Base-by-base conservation (phyloP, 305 asterid genomes). In the Plantago lanceolata region DNA sequence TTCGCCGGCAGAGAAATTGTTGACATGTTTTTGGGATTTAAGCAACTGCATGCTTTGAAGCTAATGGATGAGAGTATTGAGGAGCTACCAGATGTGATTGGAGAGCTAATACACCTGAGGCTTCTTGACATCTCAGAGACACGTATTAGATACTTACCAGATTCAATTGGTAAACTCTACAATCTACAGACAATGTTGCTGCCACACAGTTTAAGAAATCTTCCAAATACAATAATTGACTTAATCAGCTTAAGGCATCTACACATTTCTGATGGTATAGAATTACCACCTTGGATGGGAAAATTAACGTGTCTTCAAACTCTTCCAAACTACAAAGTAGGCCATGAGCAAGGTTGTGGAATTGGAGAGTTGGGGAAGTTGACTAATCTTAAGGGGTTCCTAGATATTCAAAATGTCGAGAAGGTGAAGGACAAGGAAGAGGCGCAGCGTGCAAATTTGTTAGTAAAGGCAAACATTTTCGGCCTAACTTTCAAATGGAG, bases 151-250 rank as follows among this genome's bases (percentile, higher is more conserved):
- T 0, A 0, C 3, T 53, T 71, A 16, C 80, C 74, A 4, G 21
- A 67, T 14, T 33, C 71, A 0, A 35, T 71, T 13, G 63, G 66
- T 4, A 59, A 71, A 16, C 68, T 75, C 6, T 64, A 58, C 24
- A 59, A 70, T 18, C 49, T 70, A 64, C 70, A 74, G n/a, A 70
- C 79, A 14, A 6, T 74, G 19, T 51, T 35, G 20, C 44, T 6
- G 9, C 35, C 16, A 0, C 17, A 6, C 2, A 11, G 40, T 50
- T 50, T 19, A 5, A 8, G 7, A 33, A 24, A 21, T 21, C 59
- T 54, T 54, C 59, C 59, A 8, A 50, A 18, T 14, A 18, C 56
- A 8, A 50, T 50, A 50, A 14, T 7, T 24, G 24, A 50, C 14
- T 19, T 50, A 24, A 5, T 50, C 24, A 50, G 56, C 18, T 50